Base-by-base conservation (phyloP, 352 stramenopile species). In the Peronospora destructor region DNA sequence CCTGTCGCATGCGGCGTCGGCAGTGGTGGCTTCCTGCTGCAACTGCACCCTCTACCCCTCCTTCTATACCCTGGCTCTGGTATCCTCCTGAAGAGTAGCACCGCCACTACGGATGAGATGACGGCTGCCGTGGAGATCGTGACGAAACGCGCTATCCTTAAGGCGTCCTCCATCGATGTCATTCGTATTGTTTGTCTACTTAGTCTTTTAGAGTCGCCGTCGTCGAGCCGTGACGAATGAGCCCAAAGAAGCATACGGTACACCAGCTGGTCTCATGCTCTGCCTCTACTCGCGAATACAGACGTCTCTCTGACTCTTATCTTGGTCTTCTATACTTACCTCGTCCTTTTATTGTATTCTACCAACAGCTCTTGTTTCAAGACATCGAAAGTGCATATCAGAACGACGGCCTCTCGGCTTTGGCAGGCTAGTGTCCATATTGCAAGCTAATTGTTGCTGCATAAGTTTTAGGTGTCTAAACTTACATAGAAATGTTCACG, bases 111-210 rank as follows among this genome's bases (percentile, higher is more conserved):
- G 14, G 59, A 65, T 25, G 61, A 67, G 34, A 68, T 60, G 13
- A 71, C 46, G 44, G 66, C 66, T 19, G 54, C 49, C n/a, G 58
- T 59, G 25, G 59, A 64, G 49, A 72, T 72, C 44, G 71, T 70
- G 2, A 71, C 59, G 45, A 75, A 60, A 19, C 66, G 66, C 46
- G 52, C 44, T 28, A 53, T 66, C 52, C 68, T 59, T 37, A 75
- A 55, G 36, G 47, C 59, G 23, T 70, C 41, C 26, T 64, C 51
- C 16, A 48, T 65, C 14, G 47, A 16, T 37, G 48, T 61, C 49
- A 64, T 57, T 38, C n/a, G 11, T 17, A n/a, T 34, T 11, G 1
- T 34, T n/a, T 34, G 10, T 34, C 4, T 7, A 2, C 30, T 16
- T 6, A 16, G 30, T 36, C 10, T 36, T 14, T 5, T 5, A 16